Percentiles rank a stretch among this genome's conserved stretches.
Evolutionary conservation across 2,329 filamentous ascomycete genomes (phyloP).

Genomic region (Aspergillus intermedius): DNA sequence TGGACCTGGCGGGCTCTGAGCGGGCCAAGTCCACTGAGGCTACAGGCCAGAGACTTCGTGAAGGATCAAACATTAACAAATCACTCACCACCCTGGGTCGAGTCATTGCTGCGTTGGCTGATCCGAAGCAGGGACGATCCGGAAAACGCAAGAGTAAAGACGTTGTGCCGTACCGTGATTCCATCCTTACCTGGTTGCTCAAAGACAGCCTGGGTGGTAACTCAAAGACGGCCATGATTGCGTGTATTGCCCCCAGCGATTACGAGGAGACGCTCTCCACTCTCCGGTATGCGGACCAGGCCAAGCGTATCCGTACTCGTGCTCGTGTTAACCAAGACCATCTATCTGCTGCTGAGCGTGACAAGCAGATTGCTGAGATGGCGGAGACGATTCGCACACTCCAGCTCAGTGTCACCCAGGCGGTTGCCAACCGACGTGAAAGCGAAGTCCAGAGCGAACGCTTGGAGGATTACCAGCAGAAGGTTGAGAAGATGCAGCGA

Average conservation of each 20-base stretch:
- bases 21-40: constrained; percentile 93
- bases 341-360: constrained; percentile 83
- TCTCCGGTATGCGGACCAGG: constrained; percentile 92
- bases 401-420: constrained; percentile 63
- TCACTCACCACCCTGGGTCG: constrained; percentile 91
- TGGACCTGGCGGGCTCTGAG: constrained; percentile 92
- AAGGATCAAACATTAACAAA: constrained; percentile 98
- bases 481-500: constrained; percentile 82
- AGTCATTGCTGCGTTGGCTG: constrained; percentile 85
- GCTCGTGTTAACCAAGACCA: constrained; percentile 95
- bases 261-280: constrained; percentile 97
- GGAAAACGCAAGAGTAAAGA: constrained; percentile 58
- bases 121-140: constrained; percentile 56
- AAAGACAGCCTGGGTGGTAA: constrained; percentile 96
- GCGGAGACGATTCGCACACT: constrained; percentile 84
- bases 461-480: constrained; percentile 88
- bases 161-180: constrained; percentile 89
- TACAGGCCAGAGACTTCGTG: constrained; percentile 79
- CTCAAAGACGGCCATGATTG: constrained; percentile 98
- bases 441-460: constrained; percentile 71
- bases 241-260: constrained; percentile 89
- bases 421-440: constrained; percentile 65
- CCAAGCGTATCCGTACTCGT: constrained; percentile 91
- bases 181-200: constrained; percentile 73
- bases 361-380: constrained; percentile 92